These are phyloP conservation scores for Aspergillus brunneoviolaceus DNA, from an alignment of 2,329 filamentous ascomycete genomes.

Conservation along the genomic window DNA sequence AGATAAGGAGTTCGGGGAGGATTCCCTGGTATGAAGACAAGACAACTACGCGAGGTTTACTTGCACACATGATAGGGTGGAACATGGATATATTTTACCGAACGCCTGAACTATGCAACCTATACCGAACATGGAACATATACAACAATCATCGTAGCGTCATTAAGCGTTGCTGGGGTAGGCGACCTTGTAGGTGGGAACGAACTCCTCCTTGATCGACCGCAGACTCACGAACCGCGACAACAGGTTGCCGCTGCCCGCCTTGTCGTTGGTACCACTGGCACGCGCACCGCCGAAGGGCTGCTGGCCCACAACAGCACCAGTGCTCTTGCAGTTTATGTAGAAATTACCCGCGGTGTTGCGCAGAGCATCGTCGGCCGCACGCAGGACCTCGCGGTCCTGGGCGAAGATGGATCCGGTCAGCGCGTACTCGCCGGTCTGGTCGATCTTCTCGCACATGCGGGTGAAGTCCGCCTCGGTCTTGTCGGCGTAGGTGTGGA, in stretches of 20 bases:
- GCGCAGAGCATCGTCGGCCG: constrained; percentile 39
- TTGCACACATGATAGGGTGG: neutral
- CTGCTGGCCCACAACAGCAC: constrained; percentile 71
- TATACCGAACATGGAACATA: neutral
- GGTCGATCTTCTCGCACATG: constrained; percentile 54
- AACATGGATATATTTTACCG: neutral
- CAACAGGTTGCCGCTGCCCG: constrained; percentile 64
- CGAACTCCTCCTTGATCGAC: constrained; percentile 75
- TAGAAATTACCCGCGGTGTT: constrained; percentile 45
- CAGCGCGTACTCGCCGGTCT: constrained; percentile 43
- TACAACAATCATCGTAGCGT: neutral
- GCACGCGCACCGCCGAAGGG: constrained; percentile 68
- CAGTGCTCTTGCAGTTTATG: constrained; percentile 55
- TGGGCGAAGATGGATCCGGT: constrained; percentile 46
- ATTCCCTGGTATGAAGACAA: too few relatives aligned
- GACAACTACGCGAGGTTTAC: too few relatives aligned
- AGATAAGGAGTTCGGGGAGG: too few relatives aligned
- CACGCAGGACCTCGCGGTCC: constrained; percentile 36
- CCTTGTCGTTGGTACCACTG: constrained; percentile 73
- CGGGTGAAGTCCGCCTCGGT: constrained; percentile 57
- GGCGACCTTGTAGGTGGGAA: constrained; percentile 58
- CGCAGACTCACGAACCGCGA: constrained; percentile 66
- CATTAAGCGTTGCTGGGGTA: constrained; percentile 72
- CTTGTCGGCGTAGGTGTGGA: constrained; percentile 75
- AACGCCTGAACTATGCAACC: neutral